These are phyloP conservation scores for Tuber umbilicatum DNA, from an alignment of 495 filamentous ascomycete genomes.

Conservation along the genomic window DNA sequence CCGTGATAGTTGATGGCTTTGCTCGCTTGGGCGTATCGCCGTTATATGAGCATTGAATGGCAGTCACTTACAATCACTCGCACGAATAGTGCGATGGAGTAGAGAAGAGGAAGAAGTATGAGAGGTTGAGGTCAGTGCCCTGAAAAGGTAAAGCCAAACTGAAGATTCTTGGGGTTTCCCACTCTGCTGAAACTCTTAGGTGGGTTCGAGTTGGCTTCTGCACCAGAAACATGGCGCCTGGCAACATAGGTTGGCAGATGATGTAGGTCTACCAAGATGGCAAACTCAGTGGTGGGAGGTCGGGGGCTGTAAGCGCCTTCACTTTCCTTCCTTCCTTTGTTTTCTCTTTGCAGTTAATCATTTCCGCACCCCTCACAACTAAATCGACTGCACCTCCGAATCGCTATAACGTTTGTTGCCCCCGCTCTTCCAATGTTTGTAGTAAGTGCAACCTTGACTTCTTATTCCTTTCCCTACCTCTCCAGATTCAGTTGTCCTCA, in stretches of 20 bases:
- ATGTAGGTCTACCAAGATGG: not conserved
- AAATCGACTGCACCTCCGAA: not conserved
- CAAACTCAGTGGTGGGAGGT: not conserved
- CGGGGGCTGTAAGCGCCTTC: not conserved
- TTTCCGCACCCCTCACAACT: not conserved
- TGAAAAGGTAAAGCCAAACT: not conserved
- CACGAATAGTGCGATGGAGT: not conserved
- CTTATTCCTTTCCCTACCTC: not conserved
- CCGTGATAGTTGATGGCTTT: not conserved
- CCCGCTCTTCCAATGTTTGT: not conserved
- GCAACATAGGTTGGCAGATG: not conserved
- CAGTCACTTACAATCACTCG: not conserved
- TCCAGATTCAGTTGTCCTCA: not conserved
- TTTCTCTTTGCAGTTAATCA: not conserved
- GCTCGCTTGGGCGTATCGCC: not conserved
- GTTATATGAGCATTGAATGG: not conserved
- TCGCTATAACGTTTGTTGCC: not conserved
- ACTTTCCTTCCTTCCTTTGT: not conserved
- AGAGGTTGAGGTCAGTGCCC: not conserved
- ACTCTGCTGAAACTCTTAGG: not conserved
- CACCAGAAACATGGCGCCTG: not conserved
- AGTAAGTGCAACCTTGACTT: not conserved
- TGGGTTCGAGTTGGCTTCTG: not conserved
- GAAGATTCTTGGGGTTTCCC: not conserved
- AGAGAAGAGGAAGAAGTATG: not conserved